A percentile compares a stretch with the other conserved stretches of the same genome.
phyloP scores from a whole-genome alignment of 768 basidiomycete species.

The Suillus subalutaceus region DNA sequence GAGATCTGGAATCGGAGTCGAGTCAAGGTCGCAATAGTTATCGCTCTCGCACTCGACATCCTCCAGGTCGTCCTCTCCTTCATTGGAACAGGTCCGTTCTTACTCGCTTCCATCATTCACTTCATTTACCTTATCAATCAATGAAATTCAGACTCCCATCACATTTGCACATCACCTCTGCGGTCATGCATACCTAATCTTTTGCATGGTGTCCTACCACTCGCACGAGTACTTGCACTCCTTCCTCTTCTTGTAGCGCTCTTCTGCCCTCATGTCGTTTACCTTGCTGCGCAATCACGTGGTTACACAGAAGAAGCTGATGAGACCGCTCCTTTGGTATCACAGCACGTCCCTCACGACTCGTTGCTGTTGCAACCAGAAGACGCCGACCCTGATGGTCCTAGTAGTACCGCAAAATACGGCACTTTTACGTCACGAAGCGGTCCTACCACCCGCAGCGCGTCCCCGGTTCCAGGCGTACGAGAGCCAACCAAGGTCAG shows the following conservation, averaged over 20 bases:
- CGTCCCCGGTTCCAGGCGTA: constrained; percentile 41
- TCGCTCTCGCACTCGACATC: constrained; percentile 62
- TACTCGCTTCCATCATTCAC: constrained; percentile 14
- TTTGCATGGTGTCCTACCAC: constrained; percentile 57
- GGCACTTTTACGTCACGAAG: constrained; percentile 47
- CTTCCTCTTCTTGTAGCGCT: constrained; percentile 63
- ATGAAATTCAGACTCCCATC: constrained; percentile 20
- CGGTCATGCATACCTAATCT: constrained; percentile 37
- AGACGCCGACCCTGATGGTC: constrained; percentile 30
- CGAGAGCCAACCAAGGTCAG: constrained; percentile 1
- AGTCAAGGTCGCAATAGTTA: constrained; percentile 54
- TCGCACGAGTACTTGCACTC: constrained; percentile 67
- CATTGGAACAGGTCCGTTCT: constrained; percentile 39
- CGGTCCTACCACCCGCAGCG: constrained; percentile 54
- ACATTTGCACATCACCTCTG: constrained; percentile 26
- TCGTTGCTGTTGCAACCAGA: constrained; percentile 60
- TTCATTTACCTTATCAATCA: constrained; percentile 3
- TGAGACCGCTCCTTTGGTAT: constrained; percentile 32
- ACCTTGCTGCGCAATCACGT: constrained; percentile 46
- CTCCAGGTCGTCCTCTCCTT: constrained; percentile 50
- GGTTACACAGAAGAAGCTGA: constrained; percentile 16
- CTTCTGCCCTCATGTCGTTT: constrained; percentile 64
- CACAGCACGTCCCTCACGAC: constrained; percentile 29
- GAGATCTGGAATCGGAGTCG: constrained; percentile 67
- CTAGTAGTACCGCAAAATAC: constrained; percentile 57